Evolutionary conservation across 2,329 filamentous ascomycete species (phyloP), one percentile per base, ranked within the genome.

Genomic region (Ophidiomyces ophidiicola): DNA sequence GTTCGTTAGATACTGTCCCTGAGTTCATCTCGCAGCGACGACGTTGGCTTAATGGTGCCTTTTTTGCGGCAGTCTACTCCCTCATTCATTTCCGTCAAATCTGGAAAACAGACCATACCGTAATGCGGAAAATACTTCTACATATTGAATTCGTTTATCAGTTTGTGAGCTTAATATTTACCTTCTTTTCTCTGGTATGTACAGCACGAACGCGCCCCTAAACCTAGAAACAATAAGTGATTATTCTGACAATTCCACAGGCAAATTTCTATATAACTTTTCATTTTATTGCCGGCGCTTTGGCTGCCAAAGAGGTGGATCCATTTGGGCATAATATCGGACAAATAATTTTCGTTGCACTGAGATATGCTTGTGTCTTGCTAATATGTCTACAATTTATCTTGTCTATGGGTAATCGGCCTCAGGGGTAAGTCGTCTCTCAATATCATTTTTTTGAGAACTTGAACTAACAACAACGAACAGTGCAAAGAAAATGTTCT

Each of bases 231-330:
- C 6, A 23, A 14, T n/a, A n/a, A 25, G 11, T 14, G 20, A 24
- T 14, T 34, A 12, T 42, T 33, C 51, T 54, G 23, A 53, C 39
- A 19, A 33, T 24, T 35, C 32, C 18, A 3, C 32, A 68, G 65
- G 87, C 88, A 60, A 98, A 98, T 68, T 98, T 96, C 70, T 98
- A 96, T 61, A 78, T 98, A 37, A 93, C 87, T 42, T 98, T 98
- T 66, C 98, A 87, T 72, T 98, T 98, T 67, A 80, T 98, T 49
- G 86, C 86, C 15, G 90, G 90, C 30, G 92, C 87, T 28, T 71
- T 98, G 11, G 74, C 82, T 0, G 85, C 96, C 53, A 66, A 74
- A 0, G 67, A 68, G 18, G 69, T 92, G 48, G 90, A 98, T 59
- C 92, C 92, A 0, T 98, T 98, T 50, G 87, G 87, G 11, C 82